Conservation (phyloP, 2,329 filamentous ascomycete genomes). For the Claviceps quebecensis region DNA sequence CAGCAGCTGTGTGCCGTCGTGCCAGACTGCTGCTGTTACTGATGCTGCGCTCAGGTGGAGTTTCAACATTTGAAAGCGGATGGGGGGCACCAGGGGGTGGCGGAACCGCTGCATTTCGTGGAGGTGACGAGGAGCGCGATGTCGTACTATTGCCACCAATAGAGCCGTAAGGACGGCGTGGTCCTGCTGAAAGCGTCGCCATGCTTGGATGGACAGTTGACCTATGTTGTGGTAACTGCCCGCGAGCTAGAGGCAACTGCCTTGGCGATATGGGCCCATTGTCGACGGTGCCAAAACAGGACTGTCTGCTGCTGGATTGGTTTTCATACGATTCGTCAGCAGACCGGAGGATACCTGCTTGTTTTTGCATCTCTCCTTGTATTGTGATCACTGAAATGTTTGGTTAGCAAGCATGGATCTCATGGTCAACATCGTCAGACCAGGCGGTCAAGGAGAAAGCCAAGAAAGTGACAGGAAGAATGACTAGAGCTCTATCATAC, state of each 20-base stretch:
- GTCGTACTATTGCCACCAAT: constrained; percentile 58
- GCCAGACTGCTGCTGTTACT: constrained; percentile 30
- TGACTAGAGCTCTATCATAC: constrained; percentile 33
- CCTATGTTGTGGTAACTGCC: constrained; percentile 50
- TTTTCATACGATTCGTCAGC: constrained; percentile 55
- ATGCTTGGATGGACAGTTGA: constrained; percentile 55
- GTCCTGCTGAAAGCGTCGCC: constrained; percentile 56
- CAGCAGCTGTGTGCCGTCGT: constrained; percentile 84
- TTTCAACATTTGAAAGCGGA: constrained; percentile 47
- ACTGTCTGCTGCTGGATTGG: constrained; percentile 51
- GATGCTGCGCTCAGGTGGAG: constrained; percentile 38
- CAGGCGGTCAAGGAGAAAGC: constrained; percentile 4
- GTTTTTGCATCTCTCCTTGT: constrained; percentile 47
- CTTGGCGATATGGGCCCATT: constrained; percentile 75
- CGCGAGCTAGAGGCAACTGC: constrained; percentile 54
- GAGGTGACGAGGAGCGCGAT: constrained; percentile 58
- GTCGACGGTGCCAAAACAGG: constrained; percentile 54
- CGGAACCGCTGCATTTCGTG: constrained; percentile 51
- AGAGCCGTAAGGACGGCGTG: constrained; percentile 71
- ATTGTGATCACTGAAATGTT: constrained; percentile 33
- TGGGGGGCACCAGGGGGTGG: constrained; percentile 54
- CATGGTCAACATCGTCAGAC: background rate
- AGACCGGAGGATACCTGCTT: constrained; percentile 40
- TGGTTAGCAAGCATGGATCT: background rate
- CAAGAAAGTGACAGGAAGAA: constrained; percentile 10